Evolutionary conservation across 345 rosid genomes (phyloP), one percentile per base, ranked within the genome.

Genomic region (Gossypium turneri): DNA sequence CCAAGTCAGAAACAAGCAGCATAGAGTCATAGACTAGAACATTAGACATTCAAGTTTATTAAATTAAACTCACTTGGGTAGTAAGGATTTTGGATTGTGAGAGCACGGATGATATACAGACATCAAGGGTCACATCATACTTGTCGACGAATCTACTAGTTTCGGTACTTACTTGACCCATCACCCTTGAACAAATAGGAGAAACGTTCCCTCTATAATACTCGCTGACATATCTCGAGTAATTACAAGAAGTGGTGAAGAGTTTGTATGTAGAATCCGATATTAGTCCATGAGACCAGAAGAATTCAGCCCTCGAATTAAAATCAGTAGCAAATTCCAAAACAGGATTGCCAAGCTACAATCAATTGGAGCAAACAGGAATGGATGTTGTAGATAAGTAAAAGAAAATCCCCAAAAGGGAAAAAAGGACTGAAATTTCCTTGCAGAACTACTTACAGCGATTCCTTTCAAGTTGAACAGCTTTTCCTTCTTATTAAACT

Each of bases 201-300:
- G 97, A 93, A 80, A 93, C 84, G 20, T 87, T 80, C 25, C 88
- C 97, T 77, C 93, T 85, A 59, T 92, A 90, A 76, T 90, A 91
- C 84, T 95, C 99, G 20, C 97, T 86, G 27, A 93, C 97, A 75
- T 88, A 95, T 29, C 96, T 83, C 0, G 99, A 92, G 82, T 93
- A 93, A 78, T 95, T 95, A 80, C 99, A 95, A 41, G 82, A 86
- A 68, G 91, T 82, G 75, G 96, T 87, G 87, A 95, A 93, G 91
- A 91, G 81, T 75, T 84, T 89, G 88, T 86, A 91, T 13, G 99
- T 93, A 4, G 97, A 82, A 67, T 95, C 99, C 0, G 99, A 91
- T 78, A 95, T 89, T 77, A 95, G 76, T 64, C 99, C 99, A 74
- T 93, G 99, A 78, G 99, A 95, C 99, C 99, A 95, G 76, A 95